Percentiles rank a stretch among this genome's conserved stretches.
Evolutionary conservation across 129 eudicot genomes (phyloP).

Genomic region (Artemisia tridentata): DNA sequence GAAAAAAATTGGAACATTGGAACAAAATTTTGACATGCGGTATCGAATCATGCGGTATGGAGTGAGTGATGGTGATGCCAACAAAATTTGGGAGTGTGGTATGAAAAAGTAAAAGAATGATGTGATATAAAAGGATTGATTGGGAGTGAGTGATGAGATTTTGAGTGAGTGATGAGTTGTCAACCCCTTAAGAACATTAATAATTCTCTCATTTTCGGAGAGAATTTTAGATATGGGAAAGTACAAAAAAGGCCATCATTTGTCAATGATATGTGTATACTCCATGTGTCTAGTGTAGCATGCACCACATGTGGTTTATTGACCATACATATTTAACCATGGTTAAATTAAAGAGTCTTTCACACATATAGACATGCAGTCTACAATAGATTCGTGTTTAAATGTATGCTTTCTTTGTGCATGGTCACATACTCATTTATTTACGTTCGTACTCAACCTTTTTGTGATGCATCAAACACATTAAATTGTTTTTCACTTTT

Average conservation of each 20-base stretch:
- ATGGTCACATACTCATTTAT: constrained; percentile 18
- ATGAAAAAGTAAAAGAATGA: no score
- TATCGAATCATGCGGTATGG: no score
- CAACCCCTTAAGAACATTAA: constrained; percentile 32
- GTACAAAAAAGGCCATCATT: constrained; percentile 81
- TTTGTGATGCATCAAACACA: constrained; percentile 23
- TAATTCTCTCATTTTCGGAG: constrained; percentile 44
- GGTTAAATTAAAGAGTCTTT: constrained; percentile 32
- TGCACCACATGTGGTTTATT: constrained; percentile 24
- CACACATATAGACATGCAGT: constrained; percentile 29
- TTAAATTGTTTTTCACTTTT: constrained; percentile 10
- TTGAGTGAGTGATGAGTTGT: no score
- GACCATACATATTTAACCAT: constrained; percentile 41
- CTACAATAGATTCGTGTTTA: constrained; percentile 28
- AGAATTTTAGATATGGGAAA: constrained; percentile 38
- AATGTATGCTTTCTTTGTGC: constrained; percentile 22
- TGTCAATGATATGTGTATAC: constrained; percentile 66
- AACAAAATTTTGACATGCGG: no score
- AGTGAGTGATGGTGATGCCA: no score
- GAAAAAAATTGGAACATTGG: no score
- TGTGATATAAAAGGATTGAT: no score
- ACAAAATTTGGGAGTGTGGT: no score
- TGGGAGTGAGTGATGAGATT: no score
- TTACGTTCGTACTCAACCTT: constrained; percentile 10
- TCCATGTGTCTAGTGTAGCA: constrained; percentile 19